Conservation (phyloP, 140 eudicot genomes). For the Oenanthe javanica region DNA sequence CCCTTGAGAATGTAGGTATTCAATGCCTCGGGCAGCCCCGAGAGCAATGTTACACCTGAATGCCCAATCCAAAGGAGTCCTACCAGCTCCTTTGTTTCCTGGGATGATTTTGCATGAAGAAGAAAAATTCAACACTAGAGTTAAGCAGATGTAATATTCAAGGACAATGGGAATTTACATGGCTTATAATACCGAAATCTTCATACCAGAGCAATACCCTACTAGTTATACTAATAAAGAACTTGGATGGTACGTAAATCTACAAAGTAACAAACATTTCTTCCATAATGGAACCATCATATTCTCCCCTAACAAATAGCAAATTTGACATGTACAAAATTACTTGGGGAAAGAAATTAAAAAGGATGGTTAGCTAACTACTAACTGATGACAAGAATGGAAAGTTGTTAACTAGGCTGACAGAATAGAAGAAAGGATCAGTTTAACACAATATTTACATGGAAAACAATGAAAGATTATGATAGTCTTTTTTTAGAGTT, state of each 20-base stretch:
- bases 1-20: conserved; percentile 2
- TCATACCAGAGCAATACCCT: background rate
- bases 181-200: background rate
- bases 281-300: background rate
- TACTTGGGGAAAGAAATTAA: background rate
- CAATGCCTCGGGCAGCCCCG: conserved; percentile 8
- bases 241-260: background rate
- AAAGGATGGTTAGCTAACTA: background rate
- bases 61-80: background rate
- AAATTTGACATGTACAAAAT: background rate
- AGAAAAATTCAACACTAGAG: background rate
- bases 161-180: background rate
- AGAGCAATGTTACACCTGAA: conserved; percentile 6
- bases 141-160: background rate
- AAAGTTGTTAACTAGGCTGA: background rate
- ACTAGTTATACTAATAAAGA: background rate
- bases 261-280: background rate
- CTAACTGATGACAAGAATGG: background rate
- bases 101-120: background rate
- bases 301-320: background rate
- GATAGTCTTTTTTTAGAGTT: background rate
- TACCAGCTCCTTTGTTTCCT: conserved; percentile 12
- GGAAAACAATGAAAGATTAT: background rate
- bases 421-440: background rate
- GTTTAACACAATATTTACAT: background rate